These are phyloP conservation scores for Sedum album DNA, from an alignment of 164 flowering plant genomes.

Conservation along the genomic window DNA sequence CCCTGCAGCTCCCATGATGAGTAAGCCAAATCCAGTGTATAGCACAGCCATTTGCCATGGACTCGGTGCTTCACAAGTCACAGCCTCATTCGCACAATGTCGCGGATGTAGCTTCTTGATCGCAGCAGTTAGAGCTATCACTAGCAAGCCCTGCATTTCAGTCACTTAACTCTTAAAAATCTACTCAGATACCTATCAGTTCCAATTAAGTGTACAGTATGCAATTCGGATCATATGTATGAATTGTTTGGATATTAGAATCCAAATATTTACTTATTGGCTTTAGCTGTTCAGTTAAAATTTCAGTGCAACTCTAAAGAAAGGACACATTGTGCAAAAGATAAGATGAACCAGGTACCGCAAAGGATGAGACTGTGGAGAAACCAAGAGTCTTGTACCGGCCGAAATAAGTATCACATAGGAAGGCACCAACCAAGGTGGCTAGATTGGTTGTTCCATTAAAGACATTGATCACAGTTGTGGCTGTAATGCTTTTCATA, in stretches of 20 bases:
- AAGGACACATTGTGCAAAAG: neutral
- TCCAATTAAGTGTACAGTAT: too few species aligned
- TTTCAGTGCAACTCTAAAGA: neutral
- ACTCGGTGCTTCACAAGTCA: slow-evolving; percentile 31
- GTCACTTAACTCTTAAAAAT: neutral
- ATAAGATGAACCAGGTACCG: slow-evolving; percentile 26
- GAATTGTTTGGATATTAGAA: too few species aligned
- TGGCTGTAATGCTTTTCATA: slow-evolving; percentile 46
- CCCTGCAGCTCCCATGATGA: slow-evolving; percentile 10
- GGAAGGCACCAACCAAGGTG: slow-evolving; percentile 55
- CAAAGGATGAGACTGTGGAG: slow-evolving; percentile 38
- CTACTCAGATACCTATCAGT: neutral
- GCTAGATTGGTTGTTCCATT: slow-evolving; percentile 45
- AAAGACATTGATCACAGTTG: slow-evolving; percentile 47
- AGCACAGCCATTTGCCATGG: slow-evolving; percentile 32
- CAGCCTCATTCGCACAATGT: slow-evolving; percentile 12
- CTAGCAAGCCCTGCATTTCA: slow-evolving; percentile 37
- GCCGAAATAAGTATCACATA: slow-evolving; percentile 63
- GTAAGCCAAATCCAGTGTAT: slow-evolving; percentile 23
- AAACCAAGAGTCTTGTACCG: slow-evolving; percentile 51
- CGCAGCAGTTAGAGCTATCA: slow-evolving; percentile 44
- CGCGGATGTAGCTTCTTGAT: slow-evolving; percentile 43
- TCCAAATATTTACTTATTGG: too few species aligned
- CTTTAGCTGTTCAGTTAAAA: neutral
- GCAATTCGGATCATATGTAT: too few species aligned